Evolutionary conservation across 768 basidiomycete species (phyloP).

Genomic region (Pulveroboletus sp.): DNA sequence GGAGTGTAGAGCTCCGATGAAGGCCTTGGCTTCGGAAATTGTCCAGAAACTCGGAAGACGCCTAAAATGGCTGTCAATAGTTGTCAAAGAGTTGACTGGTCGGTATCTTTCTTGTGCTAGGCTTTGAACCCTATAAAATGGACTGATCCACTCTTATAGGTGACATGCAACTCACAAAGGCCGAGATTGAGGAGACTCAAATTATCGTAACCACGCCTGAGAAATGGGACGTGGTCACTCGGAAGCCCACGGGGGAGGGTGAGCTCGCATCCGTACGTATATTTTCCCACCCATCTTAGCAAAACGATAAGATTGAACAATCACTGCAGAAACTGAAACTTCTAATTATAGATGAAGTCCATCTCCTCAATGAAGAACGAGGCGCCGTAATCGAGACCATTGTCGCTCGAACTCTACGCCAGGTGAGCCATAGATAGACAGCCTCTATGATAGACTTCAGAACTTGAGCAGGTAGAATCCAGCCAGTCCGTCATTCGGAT

Average conservation of each 20-base stretch:
- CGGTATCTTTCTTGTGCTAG: slow-evolving; percentile 6
- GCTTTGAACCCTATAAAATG: neutral
- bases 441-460: neutral
- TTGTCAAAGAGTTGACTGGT: slow-evolving; percentile 90
- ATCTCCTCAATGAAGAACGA: slow-evolving; percentile 94
- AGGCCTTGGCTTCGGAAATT: slow-evolving; percentile 94
- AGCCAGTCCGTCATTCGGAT: slow-evolving; percentile 95
- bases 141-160: slow-evolving; percentile 31
- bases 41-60: slow-evolving; percentile 89
- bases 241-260: slow-evolving; percentile 95
- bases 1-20: slow-evolving; percentile 83
- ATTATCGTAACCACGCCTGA: slow-evolving; percentile 99
- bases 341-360: slow-evolving; percentile 96
- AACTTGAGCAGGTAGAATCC: slow-evolving; percentile 72
- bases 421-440: slow-evolving; percentile 41
- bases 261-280: slow-evolving; percentile 82
- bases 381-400: slow-evolving; percentile 98
- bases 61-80: slow-evolving; percentile 80
- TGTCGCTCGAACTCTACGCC: slow-evolving; percentile 90
- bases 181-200: slow-evolving; percentile 92
- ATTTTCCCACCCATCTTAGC: neutral
- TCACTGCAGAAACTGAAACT: slow-evolving; percentile 74
- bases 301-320: neutral
- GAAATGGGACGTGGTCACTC: slow-evolving; percentile 99
- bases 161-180: slow-evolving; percentile 95